These are phyloP conservation scores for Nicotiana otophora DNA, from an alignment of 257 asterid genomes.

Conservation along the genomic window DNA sequence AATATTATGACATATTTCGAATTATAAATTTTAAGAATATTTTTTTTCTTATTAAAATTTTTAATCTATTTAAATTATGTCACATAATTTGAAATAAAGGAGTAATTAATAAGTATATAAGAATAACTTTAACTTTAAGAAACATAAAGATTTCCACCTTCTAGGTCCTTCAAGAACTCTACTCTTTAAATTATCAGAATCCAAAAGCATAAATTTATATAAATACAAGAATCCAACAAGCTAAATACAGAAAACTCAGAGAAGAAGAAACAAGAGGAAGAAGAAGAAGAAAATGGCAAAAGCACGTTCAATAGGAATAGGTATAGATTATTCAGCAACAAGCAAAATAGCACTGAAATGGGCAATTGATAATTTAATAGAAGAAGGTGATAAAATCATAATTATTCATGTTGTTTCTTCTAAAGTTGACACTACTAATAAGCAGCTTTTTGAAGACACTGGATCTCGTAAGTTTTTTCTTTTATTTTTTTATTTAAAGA, in stretches of 20 bases:
- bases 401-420: constrained; percentile 70
- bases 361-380: constrained; percentile 57
- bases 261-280: not conserved
- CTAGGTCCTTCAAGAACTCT: constrained; percentile 49
- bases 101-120: too few species aligned
- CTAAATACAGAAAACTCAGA: not conserved
- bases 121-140: too few species aligned
- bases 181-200: not conserved
- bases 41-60: too few species aligned
- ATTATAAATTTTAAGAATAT: too few species aligned
- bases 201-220: not conserved
- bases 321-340: constrained; percentile 65
- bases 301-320: constrained; percentile 53
- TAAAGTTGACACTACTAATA: constrained; percentile 53
- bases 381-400: constrained; percentile 49
- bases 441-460: constrained; percentile 67
- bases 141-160: constrained; percentile 3
- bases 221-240: not conserved
- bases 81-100: too few species aligned
- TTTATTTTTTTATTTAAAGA: not conserved
- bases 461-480: constrained; percentile 52
- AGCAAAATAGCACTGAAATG: constrained; percentile 66
- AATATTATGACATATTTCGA: too few species aligned
- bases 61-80: too few species aligned
- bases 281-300: constrained; percentile 25